These are phyloP conservation scores for Grosmannia clavigera DNA, from an alignment of 2,329 filamentous ascomycete species.

Conservation along the genomic window DNA sequence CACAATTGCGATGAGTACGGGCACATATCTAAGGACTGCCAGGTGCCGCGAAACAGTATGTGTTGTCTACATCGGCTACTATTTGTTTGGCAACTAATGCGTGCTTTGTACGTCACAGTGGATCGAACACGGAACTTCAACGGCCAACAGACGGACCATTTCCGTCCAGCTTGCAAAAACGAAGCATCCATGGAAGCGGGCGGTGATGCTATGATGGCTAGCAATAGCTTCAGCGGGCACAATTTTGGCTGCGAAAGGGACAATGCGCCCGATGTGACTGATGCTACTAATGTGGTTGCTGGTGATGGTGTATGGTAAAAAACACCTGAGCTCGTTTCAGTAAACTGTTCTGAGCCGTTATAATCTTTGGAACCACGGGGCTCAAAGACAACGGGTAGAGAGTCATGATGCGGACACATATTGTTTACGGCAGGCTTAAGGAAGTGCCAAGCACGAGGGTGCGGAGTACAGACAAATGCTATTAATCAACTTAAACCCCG, in stretches of 20 bases:
- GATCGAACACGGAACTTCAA: slow-evolving; percentile 46
- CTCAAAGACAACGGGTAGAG: neutral
- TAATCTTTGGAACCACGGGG: neutral
- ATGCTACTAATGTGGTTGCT: neutral
- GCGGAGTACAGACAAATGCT: neutral
- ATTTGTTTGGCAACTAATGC: neutral
- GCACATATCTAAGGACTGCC: slow-evolving; percentile 35
- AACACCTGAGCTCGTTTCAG: neutral
- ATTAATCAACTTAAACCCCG: neutral
- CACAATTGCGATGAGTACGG: slow-evolving; percentile 43
- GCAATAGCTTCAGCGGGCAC: neutral
- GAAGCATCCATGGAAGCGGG: neutral
- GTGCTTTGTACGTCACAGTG: slow-evolving; percentile 16
- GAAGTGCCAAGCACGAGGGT: neutral
- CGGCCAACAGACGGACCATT: slow-evolving; percentile 37
- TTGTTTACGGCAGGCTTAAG: neutral
- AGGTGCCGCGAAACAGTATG: slow-evolving; percentile 43
- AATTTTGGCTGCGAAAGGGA: neutral
- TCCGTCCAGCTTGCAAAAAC: slow-evolving; percentile 24
- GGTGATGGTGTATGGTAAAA: neutral
- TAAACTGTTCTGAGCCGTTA: neutral
- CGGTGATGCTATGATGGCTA: neutral
- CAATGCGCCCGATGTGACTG: neutral
- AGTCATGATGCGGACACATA: too few relatives aligned
- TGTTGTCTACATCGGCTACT: slow-evolving; percentile 2